Evolutionary conservation across 1,284 basidiomycete genomes (phyloP).

Genomic region (Trichosporon faecale): DNA sequence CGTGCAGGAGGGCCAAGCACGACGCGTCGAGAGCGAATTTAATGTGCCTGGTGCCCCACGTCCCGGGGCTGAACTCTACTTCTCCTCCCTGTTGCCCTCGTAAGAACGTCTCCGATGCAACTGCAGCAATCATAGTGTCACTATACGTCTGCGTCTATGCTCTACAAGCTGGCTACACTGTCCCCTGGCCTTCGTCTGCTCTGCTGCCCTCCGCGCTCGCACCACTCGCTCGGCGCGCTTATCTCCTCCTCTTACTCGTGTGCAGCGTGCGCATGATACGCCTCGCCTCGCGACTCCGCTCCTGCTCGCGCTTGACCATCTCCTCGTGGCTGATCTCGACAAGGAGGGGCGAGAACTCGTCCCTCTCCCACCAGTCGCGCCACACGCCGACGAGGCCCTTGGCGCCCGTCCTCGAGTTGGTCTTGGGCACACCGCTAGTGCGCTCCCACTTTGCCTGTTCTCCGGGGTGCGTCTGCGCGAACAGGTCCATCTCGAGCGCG

Average conservation of each 20-base stretch:
- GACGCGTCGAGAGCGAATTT: no score
- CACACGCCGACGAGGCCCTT: slow-evolving; percentile 83
- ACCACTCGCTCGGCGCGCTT: neutral
- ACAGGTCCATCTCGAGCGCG: slow-evolving; percentile 85
- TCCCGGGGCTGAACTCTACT: no score
- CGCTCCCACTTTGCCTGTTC: slow-evolving; percentile 62
- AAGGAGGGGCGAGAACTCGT: slow-evolving; percentile 86
- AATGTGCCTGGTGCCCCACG: no score
- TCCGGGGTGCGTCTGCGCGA: slow-evolving; percentile 60
- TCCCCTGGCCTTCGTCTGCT: neutral
- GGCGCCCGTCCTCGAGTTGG: slow-evolving; percentile 62
- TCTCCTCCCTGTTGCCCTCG: no score
- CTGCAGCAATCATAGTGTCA: no score
- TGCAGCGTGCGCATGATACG: slow-evolving; percentile 25
- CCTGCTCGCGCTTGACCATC: slow-evolving; percentile 82
- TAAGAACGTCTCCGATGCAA: no score
- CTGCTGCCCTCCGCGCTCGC: neutral
- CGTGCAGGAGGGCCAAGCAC: no score
- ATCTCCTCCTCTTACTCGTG: slow-evolving; percentile 17
- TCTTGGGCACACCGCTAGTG: slow-evolving; percentile 56
- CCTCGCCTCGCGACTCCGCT: slow-evolving; percentile 69
- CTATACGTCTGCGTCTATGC: neutral
- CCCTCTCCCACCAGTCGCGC: slow-evolving; percentile 90
- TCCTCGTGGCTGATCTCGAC: slow-evolving; percentile 85
- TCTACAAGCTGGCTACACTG: slow-evolving; percentile 4